Evolutionary conservation across 2,329 filamentous ascomycete species (phyloP).

Genomic region (Talaromyces albobiverticillius): DNA sequence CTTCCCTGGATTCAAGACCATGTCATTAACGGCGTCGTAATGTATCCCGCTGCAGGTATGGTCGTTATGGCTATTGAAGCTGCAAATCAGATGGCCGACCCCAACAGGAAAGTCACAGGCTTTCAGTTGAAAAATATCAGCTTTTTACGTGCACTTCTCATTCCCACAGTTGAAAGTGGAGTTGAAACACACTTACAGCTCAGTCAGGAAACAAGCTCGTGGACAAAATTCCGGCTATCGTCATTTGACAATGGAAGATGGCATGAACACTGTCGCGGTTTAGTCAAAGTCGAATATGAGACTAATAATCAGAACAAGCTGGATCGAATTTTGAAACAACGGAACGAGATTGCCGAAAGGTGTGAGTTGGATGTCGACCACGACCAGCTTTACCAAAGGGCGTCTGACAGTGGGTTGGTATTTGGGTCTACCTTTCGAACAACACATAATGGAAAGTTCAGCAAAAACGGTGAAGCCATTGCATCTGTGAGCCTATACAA

Average conservation of each 20-base stretch:
- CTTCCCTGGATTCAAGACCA: slow-evolving; percentile 35
- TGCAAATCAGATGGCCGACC: slow-evolving; percentile 4
- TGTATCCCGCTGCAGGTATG: slow-evolving; percentile 32
- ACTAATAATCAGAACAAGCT: neutral
- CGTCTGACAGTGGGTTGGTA: slow-evolving; percentile 24
- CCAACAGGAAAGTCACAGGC: slow-evolving; percentile 15
- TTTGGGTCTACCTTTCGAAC: slow-evolving; percentile 14
- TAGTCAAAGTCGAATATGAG: neutral
- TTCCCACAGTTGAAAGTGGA: slow-evolving; percentile 17
- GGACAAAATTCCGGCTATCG: neutral
- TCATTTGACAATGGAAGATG: neutral
- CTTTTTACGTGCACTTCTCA: slow-evolving; percentile 22
- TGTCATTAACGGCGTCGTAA: slow-evolving; percentile 27
- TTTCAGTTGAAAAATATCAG: slow-evolving; percentile 24
- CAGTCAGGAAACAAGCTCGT: neutral
- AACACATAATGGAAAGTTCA: slow-evolving; percentile 21
- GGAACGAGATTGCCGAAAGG: neutral
- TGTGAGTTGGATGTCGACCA: slow-evolving; percentile 15
- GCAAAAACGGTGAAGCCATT: no score
- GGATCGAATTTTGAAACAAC: no score
- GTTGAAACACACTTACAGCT: neutral
- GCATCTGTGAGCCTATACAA: no score
- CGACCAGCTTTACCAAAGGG: slow-evolving; percentile 25
- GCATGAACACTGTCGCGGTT: neutral
- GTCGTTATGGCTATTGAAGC: slow-evolving; percentile 28